Conservation (phyloP, 2,329 filamentous ascomycete species). For the Aspergillus sp. region DNA sequence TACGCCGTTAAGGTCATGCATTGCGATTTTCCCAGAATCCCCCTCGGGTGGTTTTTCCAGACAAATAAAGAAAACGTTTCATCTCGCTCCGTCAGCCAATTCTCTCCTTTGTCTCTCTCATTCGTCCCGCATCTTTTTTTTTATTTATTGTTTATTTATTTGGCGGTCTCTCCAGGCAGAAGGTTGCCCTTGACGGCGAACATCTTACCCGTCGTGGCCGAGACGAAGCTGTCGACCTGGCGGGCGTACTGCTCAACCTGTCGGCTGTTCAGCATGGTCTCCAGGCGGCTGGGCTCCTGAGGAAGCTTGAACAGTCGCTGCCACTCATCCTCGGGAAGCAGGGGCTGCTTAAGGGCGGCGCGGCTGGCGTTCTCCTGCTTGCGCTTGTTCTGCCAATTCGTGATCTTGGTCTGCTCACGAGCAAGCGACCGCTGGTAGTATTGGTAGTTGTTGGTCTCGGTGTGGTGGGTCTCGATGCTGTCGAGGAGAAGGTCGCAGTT, state of each 20-base stretch:
- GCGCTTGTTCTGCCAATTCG: constrained; percentile 93
- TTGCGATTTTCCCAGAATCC: constrained; percentile 35
- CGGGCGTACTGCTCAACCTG: constrained; percentile 98
- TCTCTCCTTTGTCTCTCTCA: not conserved
- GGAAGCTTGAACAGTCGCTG: constrained; percentile 97
- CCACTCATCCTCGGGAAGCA: constrained; percentile 96
- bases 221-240: constrained; percentile 95
- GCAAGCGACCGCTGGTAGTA: constrained; percentile 92
- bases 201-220: constrained; percentile 92
- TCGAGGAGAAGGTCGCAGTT: constrained; percentile 95
- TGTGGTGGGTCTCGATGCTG: constrained; percentile 96
- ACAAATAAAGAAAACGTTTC: constrained; percentile 19
- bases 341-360: constrained; percentile 79
- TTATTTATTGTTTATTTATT: constrained; percentile 23
- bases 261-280: constrained; percentile 90
- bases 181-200: constrained; percentile 82
- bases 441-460: constrained; percentile 98
- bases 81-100: constrained; percentile 11
- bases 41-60: constrained; percentile 16
- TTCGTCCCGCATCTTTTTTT: too few species aligned
- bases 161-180: constrained; percentile 54
- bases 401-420: constrained; percentile 94
- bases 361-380: constrained; percentile 92
- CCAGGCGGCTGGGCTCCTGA: constrained; percentile 85
- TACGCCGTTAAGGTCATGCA: constrained; percentile 47